Conservation (phyloP, 305 asterid species). For the Ilex paraguariensis region DNA sequence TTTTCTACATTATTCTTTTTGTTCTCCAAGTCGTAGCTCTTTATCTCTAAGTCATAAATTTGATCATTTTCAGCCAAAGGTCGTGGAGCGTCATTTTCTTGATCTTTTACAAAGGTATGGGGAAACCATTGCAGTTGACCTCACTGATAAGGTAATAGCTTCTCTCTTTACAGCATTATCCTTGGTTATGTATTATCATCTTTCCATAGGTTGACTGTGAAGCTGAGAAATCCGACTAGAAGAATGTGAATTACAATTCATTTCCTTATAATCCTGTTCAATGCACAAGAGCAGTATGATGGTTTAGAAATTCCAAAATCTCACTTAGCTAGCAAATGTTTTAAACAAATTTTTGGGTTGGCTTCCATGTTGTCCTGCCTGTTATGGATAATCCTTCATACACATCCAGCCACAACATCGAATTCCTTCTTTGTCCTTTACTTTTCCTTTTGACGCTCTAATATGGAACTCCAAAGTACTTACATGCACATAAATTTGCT, state of each 20-base stretch:
- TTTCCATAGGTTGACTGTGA: neutral
- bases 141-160: slow-evolving; percentile 74
- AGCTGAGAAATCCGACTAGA: neutral
- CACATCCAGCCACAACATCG: too few relatives aligned
- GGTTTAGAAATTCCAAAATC: neutral
- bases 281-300: neutral
- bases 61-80: slow-evolving; percentile 50
- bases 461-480: too few relatives aligned
- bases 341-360: neutral
- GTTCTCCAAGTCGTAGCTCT: slow-evolving; percentile 7
- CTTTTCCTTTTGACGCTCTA: too few relatives aligned
- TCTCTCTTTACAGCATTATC: neutral
- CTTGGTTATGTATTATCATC: neutral
- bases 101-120: slow-evolving; percentile 90
- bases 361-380: neutral
- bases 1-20: neutral
- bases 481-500: neutral
- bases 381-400: too few relatives aligned
- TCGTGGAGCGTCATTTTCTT: slow-evolving; percentile 85
- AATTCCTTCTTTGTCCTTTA: neutral
- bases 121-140: slow-evolving; percentile 78
- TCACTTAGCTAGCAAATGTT: neutral
- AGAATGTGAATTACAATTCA: neutral
- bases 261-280: neutral
- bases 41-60: slow-evolving; percentile 1